These are phyloP conservation scores for Gossypium longicalyx DNA, from an alignment of 345 rosid genomes.

Conservation along the genomic window DNA sequence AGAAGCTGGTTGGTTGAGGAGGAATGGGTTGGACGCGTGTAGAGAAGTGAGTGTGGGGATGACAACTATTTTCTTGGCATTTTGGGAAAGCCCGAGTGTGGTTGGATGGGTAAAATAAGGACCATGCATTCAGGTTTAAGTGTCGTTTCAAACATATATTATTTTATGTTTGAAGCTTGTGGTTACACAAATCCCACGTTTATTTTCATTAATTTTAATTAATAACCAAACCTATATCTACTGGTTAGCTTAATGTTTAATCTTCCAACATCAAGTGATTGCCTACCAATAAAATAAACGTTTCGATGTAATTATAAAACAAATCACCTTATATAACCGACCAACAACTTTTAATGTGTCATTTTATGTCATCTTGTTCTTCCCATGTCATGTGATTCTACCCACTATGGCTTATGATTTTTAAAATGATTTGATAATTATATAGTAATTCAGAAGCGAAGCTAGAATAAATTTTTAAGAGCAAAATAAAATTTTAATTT, in stretches of 20 bases:
- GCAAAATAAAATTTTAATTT: too few species aligned
- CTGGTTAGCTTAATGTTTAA: background rate
- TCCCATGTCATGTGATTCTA: background rate
- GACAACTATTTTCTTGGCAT: background rate
- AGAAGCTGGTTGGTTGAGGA: slow-evolving; percentile 17
- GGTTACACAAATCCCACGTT: background rate
- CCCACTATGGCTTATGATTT: background rate
- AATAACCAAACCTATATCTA: background rate
- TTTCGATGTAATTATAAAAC: too few species aligned
- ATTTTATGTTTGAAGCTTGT: background rate
- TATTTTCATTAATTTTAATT: background rate
- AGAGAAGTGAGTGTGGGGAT: background rate
- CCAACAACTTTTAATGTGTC: too few species aligned
- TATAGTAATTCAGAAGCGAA: too few species aligned
- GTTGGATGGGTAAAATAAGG: background rate
- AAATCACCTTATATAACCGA: too few species aligned
- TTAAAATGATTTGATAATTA: too few species aligned
- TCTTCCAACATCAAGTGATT: background rate
- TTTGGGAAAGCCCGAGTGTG: background rate
- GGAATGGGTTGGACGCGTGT: background rate
- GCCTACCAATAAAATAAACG: background rate
- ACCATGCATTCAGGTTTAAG: background rate
- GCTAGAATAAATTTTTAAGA: too few species aligned
- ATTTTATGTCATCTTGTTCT: too few species aligned
- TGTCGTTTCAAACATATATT: background rate